Conservation (phyloP, 1,284 basidiomycete species). For the Tylopilus orsonianus region DNA sequence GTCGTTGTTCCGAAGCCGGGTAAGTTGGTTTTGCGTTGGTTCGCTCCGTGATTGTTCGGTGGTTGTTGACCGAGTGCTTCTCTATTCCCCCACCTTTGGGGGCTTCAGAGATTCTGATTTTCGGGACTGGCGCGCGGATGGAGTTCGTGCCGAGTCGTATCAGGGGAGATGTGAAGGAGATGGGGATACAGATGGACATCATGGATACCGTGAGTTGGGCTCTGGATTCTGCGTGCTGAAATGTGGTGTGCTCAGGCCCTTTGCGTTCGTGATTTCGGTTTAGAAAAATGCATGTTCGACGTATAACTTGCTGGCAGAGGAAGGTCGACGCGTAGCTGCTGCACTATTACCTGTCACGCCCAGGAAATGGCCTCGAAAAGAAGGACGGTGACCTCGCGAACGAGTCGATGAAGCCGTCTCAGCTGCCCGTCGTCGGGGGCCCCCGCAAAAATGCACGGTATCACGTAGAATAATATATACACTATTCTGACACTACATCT, state of each 20-base stretch:
- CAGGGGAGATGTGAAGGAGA: conserved; percentile 65
- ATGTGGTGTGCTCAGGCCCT: neutral
- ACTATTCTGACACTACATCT: neutral
- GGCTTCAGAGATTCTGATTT: conserved; percentile 76
- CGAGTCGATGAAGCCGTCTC: neutral
- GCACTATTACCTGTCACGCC: conserved; percentile 68
- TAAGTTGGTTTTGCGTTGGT: conserved; percentile 37
- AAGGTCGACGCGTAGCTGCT: conserved; percentile 88
- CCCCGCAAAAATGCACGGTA: conserved; percentile 18
- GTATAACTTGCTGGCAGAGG: conserved; percentile 79
- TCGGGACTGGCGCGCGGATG: conserved; percentile 82
- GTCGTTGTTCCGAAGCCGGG: conserved; percentile 83
- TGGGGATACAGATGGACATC: conserved; percentile 91
- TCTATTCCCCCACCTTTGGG: too few relatives aligned
- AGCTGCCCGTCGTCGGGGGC: neutral
- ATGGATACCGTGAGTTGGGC: conserved; percentile 81
- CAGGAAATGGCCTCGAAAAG: conserved; percentile 20
- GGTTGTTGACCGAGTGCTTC: neutral
- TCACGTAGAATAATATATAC: conserved; percentile 15
- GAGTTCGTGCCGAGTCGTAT: conserved; percentile 72
- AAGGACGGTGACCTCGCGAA: conserved; percentile 5
- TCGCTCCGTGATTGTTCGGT: neutral
- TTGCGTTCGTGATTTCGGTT: neutral
- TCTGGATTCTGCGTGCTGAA: neutral
- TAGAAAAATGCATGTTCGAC: conserved; percentile 84